Evolutionary conservation across 208 protist genomes (phyloP).

Genomic region (Acanthamoeba healyi): DNA sequence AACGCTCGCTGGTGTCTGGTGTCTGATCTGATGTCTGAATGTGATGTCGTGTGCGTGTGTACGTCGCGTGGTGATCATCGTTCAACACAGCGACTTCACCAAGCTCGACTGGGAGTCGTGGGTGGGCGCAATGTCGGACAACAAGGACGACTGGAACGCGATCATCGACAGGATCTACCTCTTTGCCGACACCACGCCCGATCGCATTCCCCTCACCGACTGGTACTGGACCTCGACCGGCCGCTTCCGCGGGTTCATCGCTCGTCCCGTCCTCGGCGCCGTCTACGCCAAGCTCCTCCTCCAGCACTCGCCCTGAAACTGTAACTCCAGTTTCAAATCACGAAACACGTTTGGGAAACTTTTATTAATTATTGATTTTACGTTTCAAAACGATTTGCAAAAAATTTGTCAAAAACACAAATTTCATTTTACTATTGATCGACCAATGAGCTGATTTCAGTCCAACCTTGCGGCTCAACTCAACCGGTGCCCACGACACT

Average conservation of each 20-base stretch:
- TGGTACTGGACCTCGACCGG: constrained; percentile 75
- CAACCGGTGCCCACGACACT: no score
- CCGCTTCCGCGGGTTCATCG: constrained; percentile 73
- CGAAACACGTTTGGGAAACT: no score
- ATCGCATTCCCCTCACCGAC: constrained; percentile 78
- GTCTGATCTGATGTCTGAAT: not conserved
- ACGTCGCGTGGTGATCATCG: not conserved
- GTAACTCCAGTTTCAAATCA: no score
- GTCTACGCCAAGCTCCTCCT: constrained; percentile 72
- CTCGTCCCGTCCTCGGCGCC: constrained; percentile 79
- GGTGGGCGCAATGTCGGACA: constrained; percentile 77
- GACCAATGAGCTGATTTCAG: no score
- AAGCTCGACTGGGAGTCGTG: constrained; percentile 83
- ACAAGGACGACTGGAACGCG: constrained; percentile 69
- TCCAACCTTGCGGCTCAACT: no score
- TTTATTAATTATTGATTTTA: no score
- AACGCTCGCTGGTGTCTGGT: no score
- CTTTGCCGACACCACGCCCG: constrained; percentile 72
- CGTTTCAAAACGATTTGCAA: no score
- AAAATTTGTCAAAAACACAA: no score
- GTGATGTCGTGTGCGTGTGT: not conserved
- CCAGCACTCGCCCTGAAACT: not conserved
- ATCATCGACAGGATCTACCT: constrained; percentile 70
- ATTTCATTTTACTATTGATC: no score
- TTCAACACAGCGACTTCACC: constrained; percentile 69